Base-by-base conservation (phyloP, 164 flowering plant species). In the Hamamelis virginiana region DNA sequence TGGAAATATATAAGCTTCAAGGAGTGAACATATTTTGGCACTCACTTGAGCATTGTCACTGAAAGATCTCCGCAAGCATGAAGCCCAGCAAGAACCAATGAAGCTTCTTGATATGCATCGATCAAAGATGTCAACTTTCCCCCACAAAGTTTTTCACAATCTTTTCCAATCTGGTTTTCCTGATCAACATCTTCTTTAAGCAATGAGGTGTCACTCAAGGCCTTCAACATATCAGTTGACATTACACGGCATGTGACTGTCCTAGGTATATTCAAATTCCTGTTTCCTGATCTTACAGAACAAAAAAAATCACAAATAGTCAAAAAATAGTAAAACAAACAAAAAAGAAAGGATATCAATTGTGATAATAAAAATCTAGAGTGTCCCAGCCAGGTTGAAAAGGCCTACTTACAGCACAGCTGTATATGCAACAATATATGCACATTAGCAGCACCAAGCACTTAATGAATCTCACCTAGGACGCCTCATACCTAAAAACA, bases 1-100 rank as follows among this genome's bases (percentile, higher is more conserved):
- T 44, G 45, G 25, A 65, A 55, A 45, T 18, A 46, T 9, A 25
- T 28, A 48, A 16, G 25, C 10, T 38, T 59, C 9, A 26, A 14
- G 41, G 25, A 19, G 1, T 46, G 43, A 52, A 18, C 15, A 43
- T 9, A 44, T 26, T 33, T 33, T 44, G 58, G 62, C 16, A 82
- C 81, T 70, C 45, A 89, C 98, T 87, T 90, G 23, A 94, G 88
- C 95, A 94, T 91, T 62, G 86, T 90, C 38, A 84, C 97, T 56
- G 98, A 91, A 64, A 94, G 93, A 78, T 94, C 97, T 43, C 98
- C 98, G 74, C 97, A 94, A 47, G 98, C 96, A 85, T 94, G 98
- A 79, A 94, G 96, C 67, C 98, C 96, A 66, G 96, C 89, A 78
- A 94, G 96, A 72, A 91, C 83, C 67, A 88, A 69, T 27, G 96